Base-by-base conservation (phyloP, 345 rosid species). In the Eutrema japonicum region DNA sequence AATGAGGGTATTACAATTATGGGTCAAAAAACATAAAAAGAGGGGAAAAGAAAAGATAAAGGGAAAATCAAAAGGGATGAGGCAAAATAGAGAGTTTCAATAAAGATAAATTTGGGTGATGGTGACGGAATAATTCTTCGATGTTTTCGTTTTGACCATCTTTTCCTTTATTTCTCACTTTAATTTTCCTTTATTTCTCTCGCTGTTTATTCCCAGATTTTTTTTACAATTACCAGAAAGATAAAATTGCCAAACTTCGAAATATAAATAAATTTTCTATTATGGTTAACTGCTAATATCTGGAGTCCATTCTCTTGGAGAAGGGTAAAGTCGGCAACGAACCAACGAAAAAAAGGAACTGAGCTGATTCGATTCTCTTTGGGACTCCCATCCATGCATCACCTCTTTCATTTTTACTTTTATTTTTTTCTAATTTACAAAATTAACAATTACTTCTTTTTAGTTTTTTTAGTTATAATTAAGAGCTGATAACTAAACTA, bases 261-360 rank as follows among this genome's bases (percentile, higher is more conserved):
- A 35, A 32, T 6, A 53, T 40, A 50, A 56, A 64, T 36, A 13
- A 48, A 13, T 71, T 52, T 64, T 4, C 13, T 7, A 41, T 32
- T 13, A 37, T 57, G 26, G 1, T 22, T 22, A 22, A 73, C 27
- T 64, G 70, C 33, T 61, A 73, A 68, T 60, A 78, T 78, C 78
- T 78, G 82, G 82, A 73, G 49, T 68, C 78, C 82, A 78, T 78
- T 78, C 67, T 73, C 82, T 78, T 78, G 82, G 82, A 74, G 82
- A 73, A 78, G 74, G n/a, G 75, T 78, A 78, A 78, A 78, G 78
- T 63, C 16, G 67, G 59, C 33, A 41, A 66, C 16, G 8, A 56
- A 37, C 54, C 50, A 42, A 45, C 13, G 6, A 45, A 71, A 52
- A 40, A 73, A 68, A 68, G 78, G 74, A 78, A 54, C 70, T 68